phyloP scores from a whole-genome alignment of 116 monocot genomes.

The Papilionanthe hybrid region DNA sequence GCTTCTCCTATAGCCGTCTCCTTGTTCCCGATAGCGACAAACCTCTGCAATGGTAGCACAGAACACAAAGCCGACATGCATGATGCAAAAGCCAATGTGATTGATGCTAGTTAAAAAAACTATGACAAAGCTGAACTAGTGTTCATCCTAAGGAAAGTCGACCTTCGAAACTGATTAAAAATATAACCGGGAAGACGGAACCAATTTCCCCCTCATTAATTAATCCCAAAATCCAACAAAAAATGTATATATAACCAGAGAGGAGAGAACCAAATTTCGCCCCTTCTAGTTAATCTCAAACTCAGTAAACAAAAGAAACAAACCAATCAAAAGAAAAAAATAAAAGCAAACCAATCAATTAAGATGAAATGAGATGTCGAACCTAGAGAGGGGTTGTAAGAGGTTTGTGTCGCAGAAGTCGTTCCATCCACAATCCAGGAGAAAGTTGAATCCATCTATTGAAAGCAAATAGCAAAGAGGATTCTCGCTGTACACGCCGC shows the following conservation, averaged over 20 bases:
- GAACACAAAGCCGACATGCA: neutral
- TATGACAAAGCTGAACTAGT: neutral
- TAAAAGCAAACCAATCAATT: neutral
- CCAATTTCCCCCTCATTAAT: too few relatives aligned
- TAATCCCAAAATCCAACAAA: too few relatives aligned
- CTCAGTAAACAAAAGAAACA: neutral
- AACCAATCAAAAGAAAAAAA: neutral
- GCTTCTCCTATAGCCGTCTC: neutral
- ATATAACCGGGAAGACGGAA: neutral
- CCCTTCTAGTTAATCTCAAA: neutral
- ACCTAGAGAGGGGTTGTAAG: constrained; percentile 92
- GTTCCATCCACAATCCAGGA: constrained; percentile 98
- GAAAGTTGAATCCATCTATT: constrained; percentile 87
- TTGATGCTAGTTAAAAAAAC: neutral
- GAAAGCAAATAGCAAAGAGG: constrained; percentile 91
- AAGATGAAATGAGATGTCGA: neutral
- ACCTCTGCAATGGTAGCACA: neutral
- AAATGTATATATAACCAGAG: too few relatives aligned
- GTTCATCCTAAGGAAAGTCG: neutral
- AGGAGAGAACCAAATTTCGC: neutral
- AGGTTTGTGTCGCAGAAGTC: constrained; percentile 78
- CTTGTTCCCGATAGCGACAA: neutral
- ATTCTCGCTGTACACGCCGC: constrained; percentile 88
- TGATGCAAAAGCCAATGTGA: neutral
- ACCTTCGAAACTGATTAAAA: neutral